Percentiles rank a stretch among this genome's conserved stretches.
Conservation (phyloP, 805 yeast genomes). For the Ogataea populi-albae region DNA sequence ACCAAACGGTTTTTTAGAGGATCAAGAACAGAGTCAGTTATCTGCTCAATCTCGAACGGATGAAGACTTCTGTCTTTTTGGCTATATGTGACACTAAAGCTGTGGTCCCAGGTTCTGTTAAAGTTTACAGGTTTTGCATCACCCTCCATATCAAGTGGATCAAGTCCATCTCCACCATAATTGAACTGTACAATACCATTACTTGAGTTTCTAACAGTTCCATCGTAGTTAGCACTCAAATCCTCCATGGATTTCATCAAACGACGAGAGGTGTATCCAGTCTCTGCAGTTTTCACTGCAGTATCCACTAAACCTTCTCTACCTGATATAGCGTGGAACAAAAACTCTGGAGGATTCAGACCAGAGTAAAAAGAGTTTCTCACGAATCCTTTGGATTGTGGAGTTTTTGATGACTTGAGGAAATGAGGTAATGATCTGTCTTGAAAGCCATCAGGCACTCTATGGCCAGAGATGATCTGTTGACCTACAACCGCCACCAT, state of each 20-base stretch:
- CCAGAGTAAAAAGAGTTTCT: slow-evolving; percentile 95
- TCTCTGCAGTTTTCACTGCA: slow-evolving; percentile 98
- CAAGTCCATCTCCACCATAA: slow-evolving; percentile 98
- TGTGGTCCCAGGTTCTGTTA: slow-evolving; percentile 91
- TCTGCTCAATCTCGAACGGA: slow-evolving; percentile 65
- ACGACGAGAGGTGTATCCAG: slow-evolving; percentile 98
- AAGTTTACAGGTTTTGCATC: slow-evolving; percentile 96
- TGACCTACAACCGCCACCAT: slow-evolving; percentile 99
- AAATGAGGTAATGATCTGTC: slow-evolving; percentile 98
- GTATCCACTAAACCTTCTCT: slow-evolving; percentile 99
- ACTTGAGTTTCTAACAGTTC: slow-evolving; percentile 90
- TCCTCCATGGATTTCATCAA: slow-evolving; percentile 97
- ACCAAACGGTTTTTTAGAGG: slow-evolving; percentile 61
- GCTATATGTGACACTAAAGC: slow-evolving; percentile 67
- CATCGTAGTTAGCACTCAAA: slow-evolving; percentile 87
- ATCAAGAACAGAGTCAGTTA: slow-evolving; percentile 51
- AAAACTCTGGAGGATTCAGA: slow-evolving; percentile 91
- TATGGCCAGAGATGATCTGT: slow-evolving; percentile 96
- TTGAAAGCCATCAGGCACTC: slow-evolving; percentile 99
- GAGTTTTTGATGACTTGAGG: slow-evolving; percentile 92
- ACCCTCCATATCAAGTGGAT: slow-evolving; percentile 99
- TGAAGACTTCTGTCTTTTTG: slow-evolving; percentile 51
- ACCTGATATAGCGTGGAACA: slow-evolving; percentile 98
- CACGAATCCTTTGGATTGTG: slow-evolving; percentile 97
- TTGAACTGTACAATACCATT: slow-evolving; percentile 97